Evolutionary conservation across 352 stramenopile genomes (phyloP).

Genomic region (Phytophthora crassamura): DNA sequence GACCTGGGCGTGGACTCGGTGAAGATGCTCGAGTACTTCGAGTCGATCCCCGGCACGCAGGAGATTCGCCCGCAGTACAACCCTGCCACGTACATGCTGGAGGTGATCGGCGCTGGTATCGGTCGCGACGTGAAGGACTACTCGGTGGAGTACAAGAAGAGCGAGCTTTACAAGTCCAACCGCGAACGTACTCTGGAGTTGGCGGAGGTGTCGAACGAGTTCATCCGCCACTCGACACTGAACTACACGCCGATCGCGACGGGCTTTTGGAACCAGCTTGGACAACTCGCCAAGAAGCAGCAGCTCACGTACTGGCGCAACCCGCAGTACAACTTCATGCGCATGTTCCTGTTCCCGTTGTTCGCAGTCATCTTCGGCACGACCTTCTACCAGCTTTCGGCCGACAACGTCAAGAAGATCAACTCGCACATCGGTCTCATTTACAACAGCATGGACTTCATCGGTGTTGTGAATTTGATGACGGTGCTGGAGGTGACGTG

Average conservation of each 20-base stretch:
- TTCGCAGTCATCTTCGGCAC: no score
- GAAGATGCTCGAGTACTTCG: no score
- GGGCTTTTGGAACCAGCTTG: conserved; percentile 48
- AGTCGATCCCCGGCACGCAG: no score
- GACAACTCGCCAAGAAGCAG: conserved; percentile 48
- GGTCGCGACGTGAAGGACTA: conserved; percentile 69
- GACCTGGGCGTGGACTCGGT: conserved; percentile 83
- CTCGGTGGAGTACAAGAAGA: conserved; percentile 59
- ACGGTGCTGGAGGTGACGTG: conserved; percentile 59
- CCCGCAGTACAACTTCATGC: conserved; percentile 73
- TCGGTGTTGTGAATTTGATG: conserved; percentile 65
- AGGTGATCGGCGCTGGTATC: conserved; percentile 82
- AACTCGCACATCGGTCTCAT: conserved; percentile 77
- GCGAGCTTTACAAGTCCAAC: conserved; percentile 41
- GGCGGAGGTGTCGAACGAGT: conserved; percentile 27
- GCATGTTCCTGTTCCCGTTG: conserved; percentile 63
- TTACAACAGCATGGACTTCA: conserved; percentile 80
- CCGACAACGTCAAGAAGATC: conserved; percentile 40
- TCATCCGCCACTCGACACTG: conserved; percentile 54
- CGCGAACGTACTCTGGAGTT: conserved; percentile 35
- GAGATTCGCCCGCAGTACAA: no score
- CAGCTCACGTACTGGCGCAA: conserved; percentile 60
- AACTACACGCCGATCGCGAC: no score
- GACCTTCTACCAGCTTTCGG: conserved; percentile 65
- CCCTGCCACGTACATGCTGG: conserved; percentile 92